Percentiles rank a stretch among this genome's conserved stretches.
Conservation (phyloP, 2,329 filamentous ascomycete genomes). For the Leptographium galeiforme region DNA sequence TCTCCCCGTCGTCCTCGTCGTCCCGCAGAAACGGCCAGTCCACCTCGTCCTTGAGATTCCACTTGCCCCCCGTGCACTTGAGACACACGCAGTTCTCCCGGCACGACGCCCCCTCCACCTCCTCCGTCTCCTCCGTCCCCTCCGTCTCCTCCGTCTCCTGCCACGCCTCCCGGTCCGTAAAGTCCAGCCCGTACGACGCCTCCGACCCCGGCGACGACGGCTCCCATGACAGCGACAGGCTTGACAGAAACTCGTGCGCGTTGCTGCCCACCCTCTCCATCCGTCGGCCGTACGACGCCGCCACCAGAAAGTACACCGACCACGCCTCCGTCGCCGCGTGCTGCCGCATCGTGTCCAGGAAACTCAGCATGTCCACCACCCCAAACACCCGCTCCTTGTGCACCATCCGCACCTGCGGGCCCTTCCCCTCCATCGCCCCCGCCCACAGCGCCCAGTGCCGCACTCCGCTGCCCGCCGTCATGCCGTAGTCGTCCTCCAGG, state of each 20-base stretch:
- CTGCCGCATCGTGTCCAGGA: constrained; percentile 1
- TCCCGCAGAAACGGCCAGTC: neutral
- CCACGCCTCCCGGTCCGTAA: neutral
- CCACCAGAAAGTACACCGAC: constrained; percentile 7
- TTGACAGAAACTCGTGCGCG: neutral
- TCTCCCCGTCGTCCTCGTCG: neutral
- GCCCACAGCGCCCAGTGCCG: constrained; percentile 7
- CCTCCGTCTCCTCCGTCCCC: neutral
- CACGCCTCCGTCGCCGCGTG: no score
- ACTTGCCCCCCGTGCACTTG: neutral
- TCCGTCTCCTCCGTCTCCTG: neutral
- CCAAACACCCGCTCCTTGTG: constrained; percentile 1
- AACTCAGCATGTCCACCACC: constrained; percentile 2
- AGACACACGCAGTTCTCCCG: neutral
- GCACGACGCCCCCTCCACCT: neutral
- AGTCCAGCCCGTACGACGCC: neutral
- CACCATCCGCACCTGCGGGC: neutral
- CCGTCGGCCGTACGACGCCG: constrained; percentile 1
- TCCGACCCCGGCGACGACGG: neutral
- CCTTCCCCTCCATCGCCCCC: neutral
- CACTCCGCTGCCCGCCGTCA: neutral
- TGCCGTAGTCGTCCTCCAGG: constrained; percentile 4
- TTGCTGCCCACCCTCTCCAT: neutral
- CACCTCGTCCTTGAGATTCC: neutral
- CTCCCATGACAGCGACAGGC: neutral